These are phyloP conservation scores for Beauveria rudraprayagi DNA, from an alignment of 2,329 filamentous ascomycete species.

Conservation along the genomic window DNA sequence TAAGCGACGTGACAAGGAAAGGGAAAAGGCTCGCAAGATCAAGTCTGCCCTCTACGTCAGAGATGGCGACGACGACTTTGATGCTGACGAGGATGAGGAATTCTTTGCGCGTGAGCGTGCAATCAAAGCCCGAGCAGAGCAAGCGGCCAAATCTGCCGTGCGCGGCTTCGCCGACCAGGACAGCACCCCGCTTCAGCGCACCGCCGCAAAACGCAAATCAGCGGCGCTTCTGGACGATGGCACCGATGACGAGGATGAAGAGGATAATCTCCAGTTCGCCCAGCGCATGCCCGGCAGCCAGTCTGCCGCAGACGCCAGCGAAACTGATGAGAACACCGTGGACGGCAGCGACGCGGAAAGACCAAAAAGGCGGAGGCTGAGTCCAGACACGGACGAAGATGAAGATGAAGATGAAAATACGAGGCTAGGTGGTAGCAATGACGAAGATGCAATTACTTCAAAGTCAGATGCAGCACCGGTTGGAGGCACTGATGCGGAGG, in stretches of 20 bases:
- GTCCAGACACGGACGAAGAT: slow-evolving; percentile 20
- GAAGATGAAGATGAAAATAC: slow-evolving; percentile 17
- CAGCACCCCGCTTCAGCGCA: neutral
- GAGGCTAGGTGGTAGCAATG: slow-evolving; percentile 20
- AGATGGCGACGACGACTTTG: slow-evolving; percentile 82
- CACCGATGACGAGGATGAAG: slow-evolving; percentile 20
- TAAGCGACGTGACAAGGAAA: slow-evolving; percentile 56
- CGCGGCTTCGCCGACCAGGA: slow-evolving; percentile 12
- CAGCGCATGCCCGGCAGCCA: slow-evolving; percentile 19
- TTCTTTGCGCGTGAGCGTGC: slow-evolving; percentile 68
- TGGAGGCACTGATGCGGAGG: slow-evolving; percentile 22
- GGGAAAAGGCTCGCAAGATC: slow-evolving; percentile 69
- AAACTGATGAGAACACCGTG: slow-evolving; percentile 21
- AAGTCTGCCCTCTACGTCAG: slow-evolving; percentile 80
- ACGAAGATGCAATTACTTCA: slow-evolving; percentile 14
- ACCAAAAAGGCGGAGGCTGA: slow-evolving; percentile 30
- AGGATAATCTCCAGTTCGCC: slow-evolving; percentile 17
- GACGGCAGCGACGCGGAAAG: slow-evolving; percentile 28
- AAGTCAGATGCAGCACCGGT: slow-evolving; percentile 9
- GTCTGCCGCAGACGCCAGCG: slow-evolving; percentile 16
- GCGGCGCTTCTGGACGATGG: slow-evolving; percentile 19
- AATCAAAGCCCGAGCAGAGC: slow-evolving; percentile 47
- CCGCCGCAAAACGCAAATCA: slow-evolving; percentile 22
- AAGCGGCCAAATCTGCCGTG: slow-evolving; percentile 23
- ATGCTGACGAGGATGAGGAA: slow-evolving; percentile 58